Evolutionary conservation across 768 basidiomycete species (phyloP), one percentile per base, ranked within the genome.

Genomic region (Leccinum boreale): DNA sequence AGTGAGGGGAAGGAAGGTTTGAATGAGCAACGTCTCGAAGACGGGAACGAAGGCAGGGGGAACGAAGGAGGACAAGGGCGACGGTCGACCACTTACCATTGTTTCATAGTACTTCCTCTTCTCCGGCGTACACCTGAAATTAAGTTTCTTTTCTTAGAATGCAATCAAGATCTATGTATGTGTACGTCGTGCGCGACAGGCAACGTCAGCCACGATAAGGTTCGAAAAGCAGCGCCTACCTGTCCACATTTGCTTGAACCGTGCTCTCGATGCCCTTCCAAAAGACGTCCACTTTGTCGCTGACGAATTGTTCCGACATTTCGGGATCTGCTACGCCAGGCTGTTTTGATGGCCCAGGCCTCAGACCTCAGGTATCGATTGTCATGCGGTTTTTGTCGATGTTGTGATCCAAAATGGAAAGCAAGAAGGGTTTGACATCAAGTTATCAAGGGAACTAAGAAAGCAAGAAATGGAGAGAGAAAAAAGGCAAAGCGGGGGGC

Each of bases 241-340:
- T 90, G 86, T 19, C 90, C 90, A 28, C 82, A 79, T 66, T 89
- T 89, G 58, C 76, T 81, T 3, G 74, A 69, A 21, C 77, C 78
- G 26, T 77, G n/a, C n/a, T 80, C 71, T 93, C 90, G 28, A 92
- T 79, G 1, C 79, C 87, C 60, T 83, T 86, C 89, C 89, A 91
- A 61, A 93, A 91, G 1, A 77, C 70, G 56, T 90, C 87, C 3
- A 92, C 89, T 65, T 89, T 92, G 23, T 88, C 84, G 52, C 84
- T 80, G n/a, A n/a, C n/a, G n/a, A n/a, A n/a, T n/a, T n/a, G n/a
- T n/a, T n/a, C n/a, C n/a, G n/a, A 21, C 73, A 87, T 89, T 50
- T 82, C 83, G 0, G 79, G 75, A 70, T 93, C 91, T 12, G 84
- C 81, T 12, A 94, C 87, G 5, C 86, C 91, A 2, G 91, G 91